Conservation (phyloP, 2,329 filamentous ascomycete species). For the Graphium sp. region DNA sequence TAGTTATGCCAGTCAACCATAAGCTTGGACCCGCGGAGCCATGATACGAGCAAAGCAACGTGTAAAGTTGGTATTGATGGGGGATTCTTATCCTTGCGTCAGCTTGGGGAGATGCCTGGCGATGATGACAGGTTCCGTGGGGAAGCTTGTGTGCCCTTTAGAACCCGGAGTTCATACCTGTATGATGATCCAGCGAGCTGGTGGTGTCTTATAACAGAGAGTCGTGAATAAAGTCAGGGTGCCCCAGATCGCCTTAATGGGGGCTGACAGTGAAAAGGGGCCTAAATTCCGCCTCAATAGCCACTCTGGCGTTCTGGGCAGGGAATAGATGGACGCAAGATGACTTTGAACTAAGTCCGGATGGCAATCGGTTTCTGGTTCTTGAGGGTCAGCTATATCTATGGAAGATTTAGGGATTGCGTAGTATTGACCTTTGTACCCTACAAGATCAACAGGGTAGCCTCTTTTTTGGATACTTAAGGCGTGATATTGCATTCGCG, state of each 20-base stretch:
- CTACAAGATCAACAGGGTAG: constrained; percentile 67
- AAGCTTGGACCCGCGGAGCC: constrained; percentile 62
- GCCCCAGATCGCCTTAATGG: constrained; percentile 6
- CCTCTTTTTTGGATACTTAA: constrained; percentile 77
- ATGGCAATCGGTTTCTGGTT: constrained; percentile 58
- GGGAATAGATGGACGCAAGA: constrained; percentile 52
- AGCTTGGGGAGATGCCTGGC: too few species aligned
- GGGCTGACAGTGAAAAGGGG: too few species aligned
- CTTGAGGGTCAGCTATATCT: too few species aligned
- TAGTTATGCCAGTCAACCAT: constrained; percentile 99
- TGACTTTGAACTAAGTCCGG: constrained; percentile 57
- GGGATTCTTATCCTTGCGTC: constrained; percentile 47
- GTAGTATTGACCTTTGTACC: constrained; percentile 54
- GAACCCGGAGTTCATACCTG: constrained; percentile 39
- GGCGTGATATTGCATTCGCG: constrained; percentile 97
- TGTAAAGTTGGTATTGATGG: constrained; percentile 85
- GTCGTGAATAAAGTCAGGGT: constrained; percentile 52
- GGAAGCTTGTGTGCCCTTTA: too few species aligned
- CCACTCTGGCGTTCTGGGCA: constrained; percentile 48
- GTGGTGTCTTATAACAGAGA: constrained; percentile 57
- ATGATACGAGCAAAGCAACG: constrained; percentile 55
- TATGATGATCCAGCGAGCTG: constrained; percentile 72
- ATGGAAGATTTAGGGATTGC: background rate
- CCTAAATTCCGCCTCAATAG: constrained; percentile 42
- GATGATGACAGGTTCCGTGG: too few species aligned